Evolutionary conservation across 116 monocot genomes (phyloP), one percentile per base, ranked within the genome.

Genomic region (Dioscorea cayenensis): DNA sequence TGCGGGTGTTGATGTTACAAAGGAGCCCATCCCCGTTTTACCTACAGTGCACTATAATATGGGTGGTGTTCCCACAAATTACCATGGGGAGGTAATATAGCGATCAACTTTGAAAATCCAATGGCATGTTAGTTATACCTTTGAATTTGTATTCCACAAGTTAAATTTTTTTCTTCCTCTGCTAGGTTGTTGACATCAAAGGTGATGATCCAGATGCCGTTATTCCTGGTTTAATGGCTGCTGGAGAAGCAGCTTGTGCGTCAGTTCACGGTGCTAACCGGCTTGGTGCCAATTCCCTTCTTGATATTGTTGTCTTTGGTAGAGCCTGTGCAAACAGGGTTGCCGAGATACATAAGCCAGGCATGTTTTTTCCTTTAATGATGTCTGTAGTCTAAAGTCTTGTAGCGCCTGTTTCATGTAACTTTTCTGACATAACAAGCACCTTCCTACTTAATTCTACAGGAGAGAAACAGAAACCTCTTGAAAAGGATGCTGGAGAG

Each of bases 241-340:
- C 87, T 75, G 92, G 89, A 3, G 92, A 93, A 66, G 86, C 90
- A 59, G 77, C 79, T 43, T 85, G 84, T 79, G 83, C 99, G 28
- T 99, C 99, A 51, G 99, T 99, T 76, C 99, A 99, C 77, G 99
- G 99, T 64, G 99, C 99, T 59, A 99, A 99, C 80, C 84, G 99
- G 21, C 91, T 99, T 67, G 99, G 99, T 73, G 99, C 99, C 49
- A 99, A 99, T 80, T 99, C 94, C 51, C 90, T 99, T 69, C 93
- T 99, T 67, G 94, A 99, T 72, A 99, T 99, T 64, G 99, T 99
- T 58, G 99, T 99, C 74, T 99, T 99, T 87, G 99, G 99, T 18
- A 82, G 99, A 83, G 99, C 99, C 38, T 99, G 99, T 78, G 94
- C 99, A 48, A 99, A 94, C 36, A 84, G 99, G 74, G 86, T 94